phyloP scores from a whole-genome alignment of 2,329 filamentous ascomycete genomes.

The Pseudogymnoascus sp. region DNA sequence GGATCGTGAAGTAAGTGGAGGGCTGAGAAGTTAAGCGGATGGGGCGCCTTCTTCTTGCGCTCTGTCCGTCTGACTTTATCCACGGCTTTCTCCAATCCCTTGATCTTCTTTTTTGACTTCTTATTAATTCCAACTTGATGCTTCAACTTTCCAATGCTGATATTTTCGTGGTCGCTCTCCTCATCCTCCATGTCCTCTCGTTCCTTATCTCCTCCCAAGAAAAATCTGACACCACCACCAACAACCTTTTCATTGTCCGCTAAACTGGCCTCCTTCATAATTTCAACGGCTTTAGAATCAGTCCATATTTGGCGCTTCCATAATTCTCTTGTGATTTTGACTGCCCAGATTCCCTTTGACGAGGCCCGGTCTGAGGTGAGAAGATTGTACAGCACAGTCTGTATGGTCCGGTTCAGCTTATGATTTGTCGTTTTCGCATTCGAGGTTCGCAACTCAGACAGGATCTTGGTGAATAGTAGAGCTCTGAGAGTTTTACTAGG shows the following conservation, averaged over 20 bases:
- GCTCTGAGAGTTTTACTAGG: slow-evolving; percentile 82
- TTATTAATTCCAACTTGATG: slow-evolving; percentile 92
- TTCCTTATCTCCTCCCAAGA: slow-evolving; percentile 92
- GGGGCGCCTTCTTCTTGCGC: slow-evolving; percentile 79
- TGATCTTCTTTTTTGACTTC: slow-evolving; percentile 83
- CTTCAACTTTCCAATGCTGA: slow-evolving; percentile 73
- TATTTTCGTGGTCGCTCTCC: slow-evolving; percentile 74
- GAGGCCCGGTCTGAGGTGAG: slow-evolving; percentile 79
- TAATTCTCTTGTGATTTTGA: slow-evolving; percentile 88
- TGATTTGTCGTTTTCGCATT: slow-evolving; percentile 88
- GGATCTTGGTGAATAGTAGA: slow-evolving; percentile 81
- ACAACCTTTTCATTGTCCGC: slow-evolving; percentile 91
- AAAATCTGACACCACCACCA: slow-evolving; percentile 81
- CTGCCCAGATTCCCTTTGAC: slow-evolving; percentile 86
- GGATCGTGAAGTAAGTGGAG: slow-evolving; percentile 90
- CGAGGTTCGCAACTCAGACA: slow-evolving; percentile 80
- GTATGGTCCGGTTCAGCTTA: slow-evolving; percentile 84
- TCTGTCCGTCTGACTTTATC: slow-evolving; percentile 77
- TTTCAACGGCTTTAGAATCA: slow-evolving; percentile 88
- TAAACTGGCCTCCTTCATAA: slow-evolving; percentile 91
- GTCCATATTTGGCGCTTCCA: slow-evolving; percentile 98
- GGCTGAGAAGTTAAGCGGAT: slow-evolving; percentile 91
- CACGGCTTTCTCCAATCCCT: slow-evolving; percentile 71
- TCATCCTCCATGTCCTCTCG: slow-evolving; percentile 88
- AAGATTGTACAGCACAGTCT: slow-evolving; percentile 88